Percentiles rank a stretch among this genome's conserved stretches.
These are phyloP conservation scores for Achaetomiella virescens DNA, from an alignment of 495 filamentous ascomycete genomes.

Conservation along the genomic window DNA sequence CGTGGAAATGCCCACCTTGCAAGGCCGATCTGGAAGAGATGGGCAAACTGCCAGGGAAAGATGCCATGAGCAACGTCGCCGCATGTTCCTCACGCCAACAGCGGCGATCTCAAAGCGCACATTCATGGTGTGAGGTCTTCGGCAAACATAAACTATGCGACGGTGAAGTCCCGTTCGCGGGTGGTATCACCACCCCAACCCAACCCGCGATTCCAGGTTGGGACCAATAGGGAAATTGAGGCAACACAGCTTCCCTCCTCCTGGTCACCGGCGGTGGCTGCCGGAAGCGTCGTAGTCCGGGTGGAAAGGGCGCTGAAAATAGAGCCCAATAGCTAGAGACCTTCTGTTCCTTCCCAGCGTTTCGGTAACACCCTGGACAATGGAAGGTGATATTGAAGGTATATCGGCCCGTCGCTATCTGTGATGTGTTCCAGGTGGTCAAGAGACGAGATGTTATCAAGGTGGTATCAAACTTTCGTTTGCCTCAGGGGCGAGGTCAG, in stretches of 20 bases:
- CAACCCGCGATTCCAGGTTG: not conserved
- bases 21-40: too few relatives aligned
- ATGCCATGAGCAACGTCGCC: slow-evolving; percentile 11
- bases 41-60: too few relatives aligned
- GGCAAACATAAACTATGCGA: not conserved
- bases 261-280: slow-evolving; percentile 10
- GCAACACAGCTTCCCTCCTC: slow-evolving; percentile 13
- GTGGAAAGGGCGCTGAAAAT: slow-evolving; percentile 12
- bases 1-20: too few relatives aligned
- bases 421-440: too few relatives aligned
- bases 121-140: slow-evolving; percentile 7
- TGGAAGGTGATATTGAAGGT: not conserved
- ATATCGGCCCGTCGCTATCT: too few relatives aligned
- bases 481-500: not conserved
- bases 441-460: too few relatives aligned
- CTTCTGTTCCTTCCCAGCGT: not conserved
- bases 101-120: slow-evolving; percentile 15
- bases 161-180: not conserved
- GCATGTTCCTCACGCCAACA: slow-evolving; percentile 5
- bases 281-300: slow-evolving; percentile 8
- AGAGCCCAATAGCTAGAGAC: slow-evolving; percentile 1
- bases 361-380: not conserved
- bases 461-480: too few relatives aligned
- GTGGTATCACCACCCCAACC: not conserved
- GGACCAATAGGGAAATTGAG: not conserved